Conservation (phyloP, 345 rosid species). For the Gossypium raimondii region DNA sequence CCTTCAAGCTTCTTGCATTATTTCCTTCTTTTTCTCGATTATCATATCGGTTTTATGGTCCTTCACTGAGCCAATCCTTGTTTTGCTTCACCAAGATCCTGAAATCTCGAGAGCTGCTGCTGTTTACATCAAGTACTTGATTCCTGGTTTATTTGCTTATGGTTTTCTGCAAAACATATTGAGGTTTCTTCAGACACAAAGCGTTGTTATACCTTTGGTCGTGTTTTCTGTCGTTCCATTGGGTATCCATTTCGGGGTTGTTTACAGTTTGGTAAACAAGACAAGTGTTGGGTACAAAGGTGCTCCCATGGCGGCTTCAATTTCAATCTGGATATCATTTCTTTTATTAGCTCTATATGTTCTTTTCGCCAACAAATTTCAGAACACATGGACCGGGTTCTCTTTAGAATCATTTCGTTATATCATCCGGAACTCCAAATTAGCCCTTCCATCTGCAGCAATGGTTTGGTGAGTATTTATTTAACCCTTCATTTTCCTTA, state of each 20-base stretch:
- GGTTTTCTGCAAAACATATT: constrained; percentile 63
- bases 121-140: constrained; percentile 49
- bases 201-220: constrained; percentile 44
- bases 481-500: neutral
- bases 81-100: constrained; percentile 56
- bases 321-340: constrained; percentile 57
- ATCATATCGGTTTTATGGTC: constrained; percentile 57
- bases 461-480: constrained; percentile 59
- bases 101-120: constrained; percentile 51
- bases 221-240: constrained; percentile 41
- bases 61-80: constrained; percentile 45
- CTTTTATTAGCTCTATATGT: constrained; percentile 44
- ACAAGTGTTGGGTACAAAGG: constrained; percentile 55
- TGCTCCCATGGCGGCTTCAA: constrained; percentile 66
- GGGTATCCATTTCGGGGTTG: constrained; percentile 41
- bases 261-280: constrained; percentile 38
- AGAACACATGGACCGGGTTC: constrained; percentile 60
- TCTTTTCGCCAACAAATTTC: constrained; percentile 31
- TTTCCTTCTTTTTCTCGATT: constrained; percentile 44
- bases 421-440: constrained; percentile 31
- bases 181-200: constrained; percentile 77
- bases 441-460: constrained; percentile 69
- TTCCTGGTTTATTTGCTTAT: constrained; percentile 62
- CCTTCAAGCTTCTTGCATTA: constrained; percentile 70
- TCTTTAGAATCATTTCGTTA: constrained; percentile 35